Evolutionary conservation across 2,329 filamentous ascomycete genomes (phyloP).

Genomic region (Apiospora kogelbergensis): DNA sequence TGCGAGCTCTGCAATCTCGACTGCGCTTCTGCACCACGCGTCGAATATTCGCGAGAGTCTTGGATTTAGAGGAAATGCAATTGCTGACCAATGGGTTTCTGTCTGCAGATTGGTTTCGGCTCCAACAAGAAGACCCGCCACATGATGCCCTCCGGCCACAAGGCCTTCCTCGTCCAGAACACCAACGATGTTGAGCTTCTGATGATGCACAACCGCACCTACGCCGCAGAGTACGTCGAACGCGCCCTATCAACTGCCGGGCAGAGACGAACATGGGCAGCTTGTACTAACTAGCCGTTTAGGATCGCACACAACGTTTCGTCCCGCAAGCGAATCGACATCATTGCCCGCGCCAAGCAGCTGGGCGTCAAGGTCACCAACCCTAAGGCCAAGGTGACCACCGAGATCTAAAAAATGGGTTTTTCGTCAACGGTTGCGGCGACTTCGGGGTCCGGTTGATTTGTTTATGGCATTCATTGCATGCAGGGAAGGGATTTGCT

Average conservation of each 20-base stretch:
- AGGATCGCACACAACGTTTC: conserved; percentile 99
- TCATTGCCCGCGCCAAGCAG: conserved; percentile 95
- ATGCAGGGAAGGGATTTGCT: not conserved
- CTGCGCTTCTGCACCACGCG: not conserved
- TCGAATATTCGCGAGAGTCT: not conserved
- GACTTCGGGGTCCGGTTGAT: conserved; percentile 9
- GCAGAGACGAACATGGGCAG: not conserved
- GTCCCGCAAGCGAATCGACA: conserved; percentile 97
- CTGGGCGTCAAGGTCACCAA: conserved; percentile 99
- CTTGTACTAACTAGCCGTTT: conserved; percentile 39
- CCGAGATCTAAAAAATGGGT: conserved; percentile 66
- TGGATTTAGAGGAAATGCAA: not conserved
- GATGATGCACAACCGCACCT: conserved; percentile 99
- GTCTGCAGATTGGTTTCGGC: conserved; percentile 88
- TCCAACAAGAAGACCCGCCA: conserved; percentile 99
- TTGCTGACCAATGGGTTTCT: conserved; percentile 13
- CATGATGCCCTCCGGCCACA: conserved; percentile 99
- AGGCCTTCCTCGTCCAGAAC: conserved; percentile 99
- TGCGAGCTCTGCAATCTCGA: not conserved
- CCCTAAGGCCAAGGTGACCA: conserved; percentile 97
- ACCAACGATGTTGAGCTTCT: conserved; percentile 92
- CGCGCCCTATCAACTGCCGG: not conserved
- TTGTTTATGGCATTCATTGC: conserved; percentile 8
- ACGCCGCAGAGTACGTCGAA: conserved; percentile 88
- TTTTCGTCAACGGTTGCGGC: not conserved